Conservation (phyloP, 2,329 filamentous ascomycete species). For the Fusarium annulatum region DNA sequence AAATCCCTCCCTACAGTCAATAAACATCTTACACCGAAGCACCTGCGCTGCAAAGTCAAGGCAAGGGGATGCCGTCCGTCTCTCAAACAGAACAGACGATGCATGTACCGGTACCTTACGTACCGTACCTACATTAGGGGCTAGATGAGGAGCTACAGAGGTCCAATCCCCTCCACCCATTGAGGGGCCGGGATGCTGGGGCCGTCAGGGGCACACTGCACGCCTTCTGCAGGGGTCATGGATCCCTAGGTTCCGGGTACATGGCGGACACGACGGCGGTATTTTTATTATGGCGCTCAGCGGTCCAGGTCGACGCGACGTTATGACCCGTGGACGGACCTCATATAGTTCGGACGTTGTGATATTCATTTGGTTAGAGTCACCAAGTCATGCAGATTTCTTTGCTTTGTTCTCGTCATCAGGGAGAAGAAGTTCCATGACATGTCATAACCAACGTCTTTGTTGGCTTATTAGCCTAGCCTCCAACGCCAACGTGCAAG, state of each 20-base stretch:
- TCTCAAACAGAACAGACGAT: conserved; percentile 1
- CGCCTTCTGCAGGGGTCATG: conserved; percentile 29
- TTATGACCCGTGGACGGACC: conserved; percentile 1
- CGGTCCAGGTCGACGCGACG: neutral
- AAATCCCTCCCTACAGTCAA: neutral
- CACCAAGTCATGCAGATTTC: neutral
- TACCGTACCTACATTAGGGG: conserved; percentile 42
- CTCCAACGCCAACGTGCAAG: neutral
- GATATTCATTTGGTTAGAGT: conserved; percentile 15
- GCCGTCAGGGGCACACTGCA: conserved; percentile 41
- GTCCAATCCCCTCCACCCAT: conserved; percentile 14
- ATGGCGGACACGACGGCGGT: conserved; percentile 10
- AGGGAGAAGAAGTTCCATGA: conserved; percentile 3
- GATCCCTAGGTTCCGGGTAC: conserved; percentile 20
- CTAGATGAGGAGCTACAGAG: conserved; percentile 34
- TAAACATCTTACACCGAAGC: neutral
- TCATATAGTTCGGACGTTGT: conserved; percentile 13
- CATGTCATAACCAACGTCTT: conserved; percentile 17
- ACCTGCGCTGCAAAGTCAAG: neutral
- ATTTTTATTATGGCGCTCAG: conserved; percentile 5
- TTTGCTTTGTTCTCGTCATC: conserved; percentile 21
- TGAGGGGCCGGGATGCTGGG: conserved; percentile 26
- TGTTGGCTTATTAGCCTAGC: neutral
- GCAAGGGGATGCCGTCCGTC: conserved; percentile 9
- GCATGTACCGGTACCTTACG: conserved; percentile 3